Conservation (phyloP, 2,329 filamentous ascomycete genomes). For the Diaporthe aspalathi region DNA sequence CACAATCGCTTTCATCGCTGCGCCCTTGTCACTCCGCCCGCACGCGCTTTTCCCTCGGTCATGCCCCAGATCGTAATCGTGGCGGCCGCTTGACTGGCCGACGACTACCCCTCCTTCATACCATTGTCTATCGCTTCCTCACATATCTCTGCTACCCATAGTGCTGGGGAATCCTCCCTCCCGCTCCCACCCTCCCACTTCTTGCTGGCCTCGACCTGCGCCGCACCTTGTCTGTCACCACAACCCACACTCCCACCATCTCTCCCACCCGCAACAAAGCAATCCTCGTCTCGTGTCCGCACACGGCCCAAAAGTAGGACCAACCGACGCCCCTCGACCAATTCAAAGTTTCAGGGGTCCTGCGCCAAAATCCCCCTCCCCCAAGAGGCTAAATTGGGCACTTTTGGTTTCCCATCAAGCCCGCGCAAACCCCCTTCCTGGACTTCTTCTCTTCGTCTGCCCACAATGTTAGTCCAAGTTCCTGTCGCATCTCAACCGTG, state of each 20-base stretch:
- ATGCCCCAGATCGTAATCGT: conserved; percentile 21
- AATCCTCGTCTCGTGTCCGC: conserved; percentile 19
- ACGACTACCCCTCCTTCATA: background rate
- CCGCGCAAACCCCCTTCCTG: background rate
- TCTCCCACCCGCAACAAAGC: background rate
- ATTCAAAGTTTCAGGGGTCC: conserved; percentile 10
- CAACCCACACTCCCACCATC: background rate
- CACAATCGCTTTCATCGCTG: background rate
- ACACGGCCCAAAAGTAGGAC: background rate
- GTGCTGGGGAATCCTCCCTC: too few species aligned
- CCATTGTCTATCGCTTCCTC: conserved; percentile 1
- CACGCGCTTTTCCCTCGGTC: background rate
- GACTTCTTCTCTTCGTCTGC: background rate
- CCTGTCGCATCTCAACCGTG: conserved; percentile 11
- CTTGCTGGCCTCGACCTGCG: conserved; percentile 6
- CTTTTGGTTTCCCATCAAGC: background rate
- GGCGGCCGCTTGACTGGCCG: conserved; percentile 28
- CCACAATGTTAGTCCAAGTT: conserved; percentile 24
- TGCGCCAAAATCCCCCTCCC: background rate
- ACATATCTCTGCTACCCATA: background rate
- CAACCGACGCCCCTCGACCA: conserved; percentile 15
- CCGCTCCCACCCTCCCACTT: background rate
- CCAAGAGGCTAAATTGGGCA: conserved; percentile 7
- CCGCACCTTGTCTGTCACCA: conserved; percentile 21
- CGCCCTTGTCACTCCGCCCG: background rate